These are phyloP conservation scores for Torulaspora franciscae DNA, from an alignment of 805 yeast species.

Conservation along the genomic window DNA sequence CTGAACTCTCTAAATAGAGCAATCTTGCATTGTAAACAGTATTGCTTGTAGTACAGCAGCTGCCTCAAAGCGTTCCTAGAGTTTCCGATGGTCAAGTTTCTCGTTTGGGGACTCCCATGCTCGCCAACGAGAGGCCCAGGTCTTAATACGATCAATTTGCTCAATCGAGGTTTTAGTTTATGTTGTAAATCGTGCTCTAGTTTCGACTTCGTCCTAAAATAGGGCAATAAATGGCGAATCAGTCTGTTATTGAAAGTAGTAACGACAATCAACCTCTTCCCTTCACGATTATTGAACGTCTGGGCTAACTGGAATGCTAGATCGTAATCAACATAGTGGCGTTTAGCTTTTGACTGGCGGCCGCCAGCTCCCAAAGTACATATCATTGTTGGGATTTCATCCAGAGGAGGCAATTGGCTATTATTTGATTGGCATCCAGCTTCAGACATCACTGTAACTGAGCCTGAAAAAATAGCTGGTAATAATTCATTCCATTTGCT, in stretches of 20 bases:
- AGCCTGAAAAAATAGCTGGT: constrained; percentile 13
- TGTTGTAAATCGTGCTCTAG: constrained; percentile 21
- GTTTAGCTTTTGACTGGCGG: constrained; percentile 8
- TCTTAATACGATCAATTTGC: constrained; percentile 18
- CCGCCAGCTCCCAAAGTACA: constrained; percentile 21
- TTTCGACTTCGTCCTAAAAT: constrained; percentile 20
- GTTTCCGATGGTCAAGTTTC: constrained; percentile 1
- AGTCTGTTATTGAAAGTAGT: constrained; percentile 25
- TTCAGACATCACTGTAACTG: background rate
- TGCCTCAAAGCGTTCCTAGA: constrained; percentile 7
- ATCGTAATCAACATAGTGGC: constrained; percentile 22
- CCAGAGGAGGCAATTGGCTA: constrained; percentile 9
- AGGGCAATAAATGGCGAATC: constrained; percentile 17
- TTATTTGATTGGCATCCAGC: background rate
- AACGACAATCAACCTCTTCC: constrained; percentile 20
- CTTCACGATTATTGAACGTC: constrained; percentile 12
- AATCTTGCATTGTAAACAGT: constrained; percentile 14
- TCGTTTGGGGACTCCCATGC: constrained; percentile 12
- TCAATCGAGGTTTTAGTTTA: constrained; percentile 9
- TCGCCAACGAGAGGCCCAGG: constrained; percentile 33
- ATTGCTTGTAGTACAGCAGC: constrained; percentile 11
- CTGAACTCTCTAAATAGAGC: constrained; percentile 11
- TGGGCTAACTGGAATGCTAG: constrained; percentile 18
- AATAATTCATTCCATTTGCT: constrained; percentile 16
- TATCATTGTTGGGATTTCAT: constrained; percentile 16